Conservation (phyloP, 2,329 filamentous ascomycete genomes). For the Neonectria hederae region DNA sequence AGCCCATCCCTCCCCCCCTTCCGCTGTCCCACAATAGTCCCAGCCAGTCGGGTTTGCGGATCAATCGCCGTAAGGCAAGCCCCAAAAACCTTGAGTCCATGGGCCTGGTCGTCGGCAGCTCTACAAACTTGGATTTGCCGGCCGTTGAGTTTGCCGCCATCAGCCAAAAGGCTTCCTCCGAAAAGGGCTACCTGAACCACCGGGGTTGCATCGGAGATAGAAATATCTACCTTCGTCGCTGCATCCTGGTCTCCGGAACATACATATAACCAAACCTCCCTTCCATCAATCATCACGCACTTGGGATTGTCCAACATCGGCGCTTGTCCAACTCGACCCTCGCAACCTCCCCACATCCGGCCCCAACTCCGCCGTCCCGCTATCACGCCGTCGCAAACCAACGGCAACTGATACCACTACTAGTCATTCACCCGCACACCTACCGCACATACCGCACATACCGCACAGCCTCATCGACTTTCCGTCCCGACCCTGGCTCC, state of each 20-base stretch:
- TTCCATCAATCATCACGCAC: neutral
- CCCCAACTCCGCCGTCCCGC: neutral
- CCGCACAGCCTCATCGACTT: neutral
- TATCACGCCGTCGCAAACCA: neutral
- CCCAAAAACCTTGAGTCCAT: conserved; percentile 9
- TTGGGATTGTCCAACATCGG: neutral
- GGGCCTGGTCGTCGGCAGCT: conserved; percentile 3
- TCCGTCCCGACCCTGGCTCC: neutral
- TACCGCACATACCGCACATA: neutral
- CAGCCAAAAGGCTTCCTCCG: neutral
- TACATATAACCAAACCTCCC: conserved; percentile 7
- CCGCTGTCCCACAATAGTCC: conserved; percentile 1
- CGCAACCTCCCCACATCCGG: neutral
- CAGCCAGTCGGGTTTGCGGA: conserved; percentile 5
- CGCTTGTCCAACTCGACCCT: neutral
- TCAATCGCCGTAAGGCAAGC: neutral
- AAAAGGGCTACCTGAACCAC: neutral
- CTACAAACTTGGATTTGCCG: conserved; percentile 4
- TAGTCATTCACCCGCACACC: neutral
- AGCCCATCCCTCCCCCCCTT: neutral
- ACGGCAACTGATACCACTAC: conserved; percentile 5
- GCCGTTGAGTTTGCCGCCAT: conserved; percentile 18
- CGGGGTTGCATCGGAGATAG: neutral
- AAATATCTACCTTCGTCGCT: neutral
- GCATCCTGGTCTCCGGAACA: neutral